Conservation (phyloP, 495 filamentous ascomycete genomes). For the Neurospora sp. region DNA sequence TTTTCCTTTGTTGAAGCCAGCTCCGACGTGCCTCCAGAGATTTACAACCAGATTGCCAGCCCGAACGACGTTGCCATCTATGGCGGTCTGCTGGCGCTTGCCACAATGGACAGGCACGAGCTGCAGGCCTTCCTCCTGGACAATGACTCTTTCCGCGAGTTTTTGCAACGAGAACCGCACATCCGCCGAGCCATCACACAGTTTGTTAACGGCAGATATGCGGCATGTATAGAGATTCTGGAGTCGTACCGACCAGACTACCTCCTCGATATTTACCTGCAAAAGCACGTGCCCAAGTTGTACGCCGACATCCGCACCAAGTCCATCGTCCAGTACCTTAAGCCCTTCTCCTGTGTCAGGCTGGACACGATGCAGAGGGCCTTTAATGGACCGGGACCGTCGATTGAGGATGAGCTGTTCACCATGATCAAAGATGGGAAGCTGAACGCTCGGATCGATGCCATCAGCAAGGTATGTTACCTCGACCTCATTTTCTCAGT, state of each 20-base stretch:
- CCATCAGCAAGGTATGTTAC: constrained; percentile 55
- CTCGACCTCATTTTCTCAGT: neutral
- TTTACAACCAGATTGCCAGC: constrained; percentile 63
- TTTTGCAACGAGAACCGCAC: constrained; percentile 88
- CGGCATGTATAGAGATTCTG: constrained; percentile 69
- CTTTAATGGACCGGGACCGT: constrained; percentile 45
- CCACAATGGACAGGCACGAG: constrained; percentile 71
- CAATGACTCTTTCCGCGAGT: constrained; percentile 67
- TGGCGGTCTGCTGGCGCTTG: constrained; percentile 81
- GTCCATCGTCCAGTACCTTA: constrained; percentile 82
- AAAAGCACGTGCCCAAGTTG: constrained; percentile 59
- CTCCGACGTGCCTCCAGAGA: constrained; percentile 39
- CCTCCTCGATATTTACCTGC: constrained; percentile 78
- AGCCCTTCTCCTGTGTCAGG: constrained; percentile 68
- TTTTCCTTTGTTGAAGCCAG: constrained; percentile 53
- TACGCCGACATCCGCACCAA: constrained; percentile 72
- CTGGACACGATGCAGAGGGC: constrained; percentile 58
- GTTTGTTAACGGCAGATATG: constrained; percentile 83
- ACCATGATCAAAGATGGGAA: constrained; percentile 60
- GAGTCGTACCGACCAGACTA: constrained; percentile 77
- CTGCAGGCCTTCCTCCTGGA: constrained; percentile 71
- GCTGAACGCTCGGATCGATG: constrained; percentile 75
- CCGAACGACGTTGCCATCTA: constrained; percentile 89
- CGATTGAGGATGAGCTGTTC: constrained; percentile 67
- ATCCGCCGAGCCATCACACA: constrained; percentile 80